phyloP scores from a whole-genome alignment of 164 flowering plant species.

The Nymphaea thermarum region DNA sequence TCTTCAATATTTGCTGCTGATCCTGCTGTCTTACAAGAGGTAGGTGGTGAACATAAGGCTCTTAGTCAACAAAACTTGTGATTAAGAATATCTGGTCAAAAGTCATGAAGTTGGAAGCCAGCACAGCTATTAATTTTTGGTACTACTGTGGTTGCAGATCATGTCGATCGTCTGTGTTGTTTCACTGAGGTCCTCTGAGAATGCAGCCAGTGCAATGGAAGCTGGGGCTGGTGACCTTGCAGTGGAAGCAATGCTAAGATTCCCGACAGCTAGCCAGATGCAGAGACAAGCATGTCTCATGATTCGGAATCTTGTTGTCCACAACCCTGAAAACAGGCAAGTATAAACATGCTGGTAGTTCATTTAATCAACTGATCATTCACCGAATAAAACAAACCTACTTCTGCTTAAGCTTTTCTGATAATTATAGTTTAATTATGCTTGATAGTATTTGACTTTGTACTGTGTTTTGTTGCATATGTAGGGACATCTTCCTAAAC shows the following conservation, averaged over 20 bases:
- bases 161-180: constrained; percentile 59
- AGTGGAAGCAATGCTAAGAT: constrained; percentile 69
- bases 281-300: constrained; percentile 76
- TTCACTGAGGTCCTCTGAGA: constrained; percentile 70
- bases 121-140: neutral
- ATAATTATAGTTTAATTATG: neutral
- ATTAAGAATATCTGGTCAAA: neutral
- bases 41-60: constrained; percentile 9
- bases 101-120: neutral
- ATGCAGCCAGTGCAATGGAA: constrained; percentile 79
- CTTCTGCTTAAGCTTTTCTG: neutral
- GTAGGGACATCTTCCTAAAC: constrained; percentile 59
- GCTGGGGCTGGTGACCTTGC: constrained; percentile 94
- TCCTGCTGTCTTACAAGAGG: constrained; percentile 86
- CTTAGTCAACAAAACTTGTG: too few species aligned
- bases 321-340: constrained; percentile 86
- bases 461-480: neutral
- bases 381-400: neutral
- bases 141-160: constrained; percentile 31
- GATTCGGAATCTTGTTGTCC: constrained; percentile 83
- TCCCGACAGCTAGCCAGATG: constrained; percentile 59
- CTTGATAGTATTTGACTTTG: neutral
- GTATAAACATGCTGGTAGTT: neutral
- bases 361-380: neutral
- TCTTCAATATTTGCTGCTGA: constrained; percentile 71